A percentile compares a stretch with the other conserved stretches of the same genome.
phyloP scores from a whole-genome alignment of 2,329 filamentous ascomycete genomes.

The Cladobotryum mycophilum region DNA sequence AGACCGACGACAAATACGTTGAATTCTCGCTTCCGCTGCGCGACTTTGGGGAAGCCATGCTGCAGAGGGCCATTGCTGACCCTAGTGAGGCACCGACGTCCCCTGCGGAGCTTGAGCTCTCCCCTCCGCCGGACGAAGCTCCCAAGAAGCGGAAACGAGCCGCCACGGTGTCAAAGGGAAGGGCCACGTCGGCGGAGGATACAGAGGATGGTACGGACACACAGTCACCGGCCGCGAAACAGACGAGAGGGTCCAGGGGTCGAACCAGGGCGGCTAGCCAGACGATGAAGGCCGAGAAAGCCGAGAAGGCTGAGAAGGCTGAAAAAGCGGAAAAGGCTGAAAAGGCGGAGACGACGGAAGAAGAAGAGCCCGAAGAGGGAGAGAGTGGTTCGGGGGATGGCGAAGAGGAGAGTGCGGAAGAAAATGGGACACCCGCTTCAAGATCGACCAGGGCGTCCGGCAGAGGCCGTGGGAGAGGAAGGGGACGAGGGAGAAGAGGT shows the following conservation, averaged over 20 bases:
- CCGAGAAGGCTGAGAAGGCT: conserved; percentile 22
- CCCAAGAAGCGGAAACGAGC: conserved; percentile 42
- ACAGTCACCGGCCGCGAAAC: conserved; percentile 28
- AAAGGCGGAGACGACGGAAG: conserved; percentile 27
- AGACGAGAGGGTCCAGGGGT: conserved; percentile 37
- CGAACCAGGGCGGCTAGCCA: conserved; percentile 39
- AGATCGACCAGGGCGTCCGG: conserved; percentile 30
- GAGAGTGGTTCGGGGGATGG: conserved; percentile 27
- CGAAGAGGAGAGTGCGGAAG: conserved; percentile 29
- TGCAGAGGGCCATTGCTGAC: conserved; percentile 38
- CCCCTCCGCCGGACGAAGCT: conserved; percentile 19
- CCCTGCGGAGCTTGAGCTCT: conserved; percentile 39
- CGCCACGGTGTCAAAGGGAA: conserved; percentile 28
- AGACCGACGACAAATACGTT: conserved; percentile 54
- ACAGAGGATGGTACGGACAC: conserved; percentile 38
- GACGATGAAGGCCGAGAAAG: conserved; percentile 30
- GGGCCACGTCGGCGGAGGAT: conserved; percentile 41
- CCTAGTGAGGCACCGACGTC: conserved; percentile 43
- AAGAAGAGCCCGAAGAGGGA: conserved; percentile 21
- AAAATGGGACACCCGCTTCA: conserved; percentile 33
- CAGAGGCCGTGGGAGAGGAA: conserved; percentile 26
- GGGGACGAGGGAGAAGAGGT: conserved; percentile 29
- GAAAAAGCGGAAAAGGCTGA: conserved; percentile 16
- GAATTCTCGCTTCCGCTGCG: conserved; percentile 56
- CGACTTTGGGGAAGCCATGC: conserved; percentile 42